phyloP scores from a whole-genome alignment of 2,329 filamentous ascomycete species.

The Alternaria incomplexa region DNA sequence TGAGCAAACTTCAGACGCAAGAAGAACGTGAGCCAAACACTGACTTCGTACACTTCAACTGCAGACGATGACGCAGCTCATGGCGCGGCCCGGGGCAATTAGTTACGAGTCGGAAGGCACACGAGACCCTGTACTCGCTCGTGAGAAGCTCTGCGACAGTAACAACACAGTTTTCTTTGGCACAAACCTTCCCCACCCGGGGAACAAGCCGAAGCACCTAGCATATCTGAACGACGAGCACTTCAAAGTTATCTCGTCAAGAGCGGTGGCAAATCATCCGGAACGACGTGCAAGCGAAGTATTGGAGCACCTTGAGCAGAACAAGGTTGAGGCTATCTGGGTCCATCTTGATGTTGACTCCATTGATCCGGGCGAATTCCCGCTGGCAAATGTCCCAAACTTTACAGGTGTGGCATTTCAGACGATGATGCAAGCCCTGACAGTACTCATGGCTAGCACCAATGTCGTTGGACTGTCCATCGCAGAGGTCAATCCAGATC shows the following conservation, averaged over 20 bases:
- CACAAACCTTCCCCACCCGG: slow-evolving; percentile 11
- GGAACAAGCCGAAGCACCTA: slow-evolving; percentile 20
- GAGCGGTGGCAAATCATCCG: slow-evolving; percentile 15
- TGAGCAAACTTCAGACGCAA: background rate
- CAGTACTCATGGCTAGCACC: slow-evolving; percentile 24
- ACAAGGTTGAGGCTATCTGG: slow-evolving; percentile 25
- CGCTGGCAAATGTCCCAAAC: slow-evolving; percentile 32
- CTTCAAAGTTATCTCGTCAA: slow-evolving; percentile 26
- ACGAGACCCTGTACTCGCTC: background rate
- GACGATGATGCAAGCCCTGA: slow-evolving; percentile 24
- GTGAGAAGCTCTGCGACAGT: background rate
- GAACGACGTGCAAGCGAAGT: slow-evolving; percentile 13
- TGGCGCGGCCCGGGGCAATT: slow-evolving; percentile 13
- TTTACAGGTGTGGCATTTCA: slow-evolving; percentile 30
- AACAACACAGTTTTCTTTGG: slow-evolving; percentile 25
- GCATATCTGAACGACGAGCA: slow-evolving; percentile 32
- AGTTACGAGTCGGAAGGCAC: background rate
- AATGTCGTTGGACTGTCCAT: slow-evolving; percentile 21
- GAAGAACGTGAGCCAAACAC: background rate
- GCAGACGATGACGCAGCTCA: slow-evolving; percentile 26
- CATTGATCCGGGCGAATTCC: slow-evolving; percentile 32
- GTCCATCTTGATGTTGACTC: slow-evolving; percentile 36
- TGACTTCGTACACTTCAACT: background rate
- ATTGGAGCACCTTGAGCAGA: slow-evolving; percentile 24
- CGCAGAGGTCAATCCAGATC: slow-evolving; percentile 29